Evolutionary conservation across 106 monocot species (phyloP).

Genomic region (Dendrobium huoshanense): DNA sequence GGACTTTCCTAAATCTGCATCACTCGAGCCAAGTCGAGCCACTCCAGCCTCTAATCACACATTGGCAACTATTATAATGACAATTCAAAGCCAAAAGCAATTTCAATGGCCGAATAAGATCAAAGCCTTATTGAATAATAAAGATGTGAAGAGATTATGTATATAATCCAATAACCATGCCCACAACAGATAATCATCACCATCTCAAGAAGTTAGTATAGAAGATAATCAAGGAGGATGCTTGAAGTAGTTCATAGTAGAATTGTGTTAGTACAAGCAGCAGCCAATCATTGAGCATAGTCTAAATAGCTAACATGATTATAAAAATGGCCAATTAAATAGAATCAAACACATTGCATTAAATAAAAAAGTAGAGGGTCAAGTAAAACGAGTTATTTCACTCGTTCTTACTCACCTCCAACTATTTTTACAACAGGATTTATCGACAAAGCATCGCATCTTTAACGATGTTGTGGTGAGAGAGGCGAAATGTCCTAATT

Average conservation of each 20-base stretch:
- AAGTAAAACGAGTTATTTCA: too few relatives aligned
- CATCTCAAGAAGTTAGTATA: background rate
- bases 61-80: background rate
- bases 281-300: background rate
- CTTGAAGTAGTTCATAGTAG: background rate
- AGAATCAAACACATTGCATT: too few relatives aligned
- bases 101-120: background rate
- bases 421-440: too few relatives aligned
- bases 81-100: background rate
- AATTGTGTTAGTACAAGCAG: background rate
- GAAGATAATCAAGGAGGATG: background rate
- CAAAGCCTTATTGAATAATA: background rate
- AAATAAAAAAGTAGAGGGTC: too few relatives aligned
- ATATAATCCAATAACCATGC: background rate
- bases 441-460: too few relatives aligned
- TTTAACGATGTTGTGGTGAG: background rate
- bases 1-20: too few relatives aligned
- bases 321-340: too few relatives aligned
- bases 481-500: background rate
- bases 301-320: background rate
- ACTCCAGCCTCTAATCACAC: background rate
- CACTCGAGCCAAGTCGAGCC: too few relatives aligned
- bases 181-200: background rate
- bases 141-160: background rate
- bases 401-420: too few relatives aligned